Evolutionary conservation across 1,284 basidiomycete species (phyloP), one percentile per base, ranked within the genome.

Genomic region (Fomitopsis pinicola): DNA sequence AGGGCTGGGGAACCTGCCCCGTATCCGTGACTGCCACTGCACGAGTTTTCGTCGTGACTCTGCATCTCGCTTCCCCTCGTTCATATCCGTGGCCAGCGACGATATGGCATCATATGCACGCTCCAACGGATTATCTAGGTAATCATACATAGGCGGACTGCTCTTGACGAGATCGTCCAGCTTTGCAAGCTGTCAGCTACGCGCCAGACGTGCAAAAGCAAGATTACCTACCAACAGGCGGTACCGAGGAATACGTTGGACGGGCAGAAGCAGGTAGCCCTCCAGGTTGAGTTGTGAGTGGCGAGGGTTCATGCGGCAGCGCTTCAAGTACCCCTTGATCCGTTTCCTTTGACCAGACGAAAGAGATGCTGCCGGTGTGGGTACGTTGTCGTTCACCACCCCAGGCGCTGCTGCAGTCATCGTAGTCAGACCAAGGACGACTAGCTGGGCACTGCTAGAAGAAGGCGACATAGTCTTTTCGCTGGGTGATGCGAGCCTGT

Each of bases 211-310:
- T 14, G 22, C 30, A 40, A 26, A 38, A 9, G 30, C 12, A 12
- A 48, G 40, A 5, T 42, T 44, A 76, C 83, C 74, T 69, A 94
- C 94, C 70, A 99, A 80, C 63, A 99, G 78, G 67, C 92, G 89
- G 78, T 99, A 99, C 22, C 97, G 88, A 14, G 97, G 97, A 69
- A 99, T 92, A 55, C 97, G 88, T 75, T 99, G 97, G 28, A 99
- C 91, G 40, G 97, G 97, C 48, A 99, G 84, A 6, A 99, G 82
- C 33, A 99, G 78, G 73, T 99, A 99, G 9, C 91, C 92, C 77
- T 99, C 96, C 66, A 99, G 77, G 72, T 95, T 98, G 64, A 99
- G 84, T 75, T 99, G 97, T n/a, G 92, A 92, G 76, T 99, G 97
- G 44, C 89, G 82, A 3, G 95, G 95, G 68, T 91, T 88, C 70